phyloP scores from a whole-genome alignment of 2,329 filamentous ascomycete species.

The Pseudodiploospora longispora region DNA sequence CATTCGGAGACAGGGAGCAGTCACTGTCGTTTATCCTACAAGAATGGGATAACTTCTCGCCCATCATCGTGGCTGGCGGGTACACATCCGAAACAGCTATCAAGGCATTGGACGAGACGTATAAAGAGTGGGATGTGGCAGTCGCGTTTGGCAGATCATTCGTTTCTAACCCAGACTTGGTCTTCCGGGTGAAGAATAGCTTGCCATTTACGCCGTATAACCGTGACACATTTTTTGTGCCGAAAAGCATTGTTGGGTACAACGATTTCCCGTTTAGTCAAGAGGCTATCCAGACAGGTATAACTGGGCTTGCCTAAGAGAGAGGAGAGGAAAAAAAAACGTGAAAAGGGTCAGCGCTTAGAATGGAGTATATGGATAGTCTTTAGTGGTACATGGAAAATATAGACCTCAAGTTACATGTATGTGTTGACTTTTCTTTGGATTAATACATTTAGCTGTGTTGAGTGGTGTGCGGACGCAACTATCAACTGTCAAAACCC shows the following conservation, averaged over 20 bases:
- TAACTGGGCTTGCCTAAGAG: background rate
- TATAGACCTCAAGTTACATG: no score
- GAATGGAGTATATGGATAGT: no score
- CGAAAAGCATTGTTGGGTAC: conserved; percentile 10
- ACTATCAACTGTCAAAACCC: no score
- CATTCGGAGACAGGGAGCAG: background rate
- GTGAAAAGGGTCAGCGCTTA: no score
- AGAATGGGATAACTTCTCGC: conserved; percentile 8
- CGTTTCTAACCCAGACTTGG: conserved; percentile 22
- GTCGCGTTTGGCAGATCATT: conserved; percentile 20
- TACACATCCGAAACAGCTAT: conserved; percentile 15
- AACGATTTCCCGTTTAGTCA: conserved; percentile 9
- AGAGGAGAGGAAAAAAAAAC: background rate
- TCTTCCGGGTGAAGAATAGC: conserved; percentile 18
- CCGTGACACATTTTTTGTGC: conserved; percentile 18
- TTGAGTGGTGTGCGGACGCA: no score
- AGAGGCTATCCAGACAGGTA: background rate
- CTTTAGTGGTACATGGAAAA: no score
- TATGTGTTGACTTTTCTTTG: no score
- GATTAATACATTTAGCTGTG: no score
- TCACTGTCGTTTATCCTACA: conserved; percentile 1
- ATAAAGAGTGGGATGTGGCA: conserved; percentile 12
- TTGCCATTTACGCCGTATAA: conserved; percentile 17
- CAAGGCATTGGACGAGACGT: conserved; percentile 11
- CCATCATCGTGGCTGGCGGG: conserved; percentile 20